Conservation (phyloP, 1,284 basidiomycete species). For the Ceratobasidium sp. region DNA sequence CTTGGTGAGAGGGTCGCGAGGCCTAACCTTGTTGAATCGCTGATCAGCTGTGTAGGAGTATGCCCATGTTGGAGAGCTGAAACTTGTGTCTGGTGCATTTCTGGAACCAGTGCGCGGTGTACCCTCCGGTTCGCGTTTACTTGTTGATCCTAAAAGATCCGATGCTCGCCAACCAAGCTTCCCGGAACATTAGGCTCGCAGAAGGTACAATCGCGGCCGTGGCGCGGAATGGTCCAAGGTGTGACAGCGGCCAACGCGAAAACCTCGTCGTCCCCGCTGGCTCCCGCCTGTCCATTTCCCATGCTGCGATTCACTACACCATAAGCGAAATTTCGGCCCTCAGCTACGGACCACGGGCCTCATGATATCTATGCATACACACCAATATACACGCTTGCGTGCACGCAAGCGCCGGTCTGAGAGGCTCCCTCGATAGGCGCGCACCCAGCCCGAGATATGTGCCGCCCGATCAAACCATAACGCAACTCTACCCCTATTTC, state of each 20-base stretch:
- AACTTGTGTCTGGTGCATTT: conserved; percentile 18
- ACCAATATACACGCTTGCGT: too few species aligned
- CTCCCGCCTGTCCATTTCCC: background rate
- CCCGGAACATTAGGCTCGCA: background rate
- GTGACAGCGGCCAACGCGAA: background rate
- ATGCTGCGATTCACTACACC: conserved; percentile 16
- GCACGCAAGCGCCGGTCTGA: too few species aligned
- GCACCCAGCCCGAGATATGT: too few species aligned
- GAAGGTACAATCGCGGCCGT: background rate
- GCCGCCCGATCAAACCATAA: too few species aligned
- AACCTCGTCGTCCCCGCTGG: background rate
- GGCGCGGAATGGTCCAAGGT: background rate
- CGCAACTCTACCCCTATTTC: too few species aligned
- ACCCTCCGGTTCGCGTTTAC: conserved; percentile 13
- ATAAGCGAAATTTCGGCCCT: too few species aligned
- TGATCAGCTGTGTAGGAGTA: conserved; percentile 1
- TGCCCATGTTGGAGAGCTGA: conserved; percentile 17
- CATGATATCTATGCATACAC: too few species aligned
- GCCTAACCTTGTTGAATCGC: background rate
- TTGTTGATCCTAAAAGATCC: too few species aligned
- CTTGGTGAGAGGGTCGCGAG: background rate
- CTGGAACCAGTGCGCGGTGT: conserved; percentile 37
- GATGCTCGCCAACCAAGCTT: background rate
- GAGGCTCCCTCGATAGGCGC: too few species aligned
- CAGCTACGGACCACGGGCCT: too few species aligned